These are phyloP conservation scores for Leccinum subgranulosum DNA, from an alignment of 768 basidiomycete species.

Conservation along the genomic window DNA sequence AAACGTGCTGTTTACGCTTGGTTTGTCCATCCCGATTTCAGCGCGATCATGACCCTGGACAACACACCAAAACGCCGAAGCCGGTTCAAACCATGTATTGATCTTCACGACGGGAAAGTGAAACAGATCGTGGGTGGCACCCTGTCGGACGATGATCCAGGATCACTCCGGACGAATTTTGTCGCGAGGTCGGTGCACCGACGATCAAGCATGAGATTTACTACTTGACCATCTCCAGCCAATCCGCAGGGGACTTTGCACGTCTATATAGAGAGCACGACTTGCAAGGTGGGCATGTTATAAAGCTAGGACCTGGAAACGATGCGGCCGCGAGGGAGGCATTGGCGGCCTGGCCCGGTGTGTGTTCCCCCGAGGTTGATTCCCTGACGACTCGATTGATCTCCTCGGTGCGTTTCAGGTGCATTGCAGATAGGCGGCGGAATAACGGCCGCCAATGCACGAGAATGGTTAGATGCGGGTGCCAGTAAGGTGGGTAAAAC, in stretches of 20 bases:
- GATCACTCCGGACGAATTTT: constrained; percentile 80
- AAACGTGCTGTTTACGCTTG: background rate
- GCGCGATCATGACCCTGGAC: background rate
- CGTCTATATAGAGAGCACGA: constrained; percentile 65
- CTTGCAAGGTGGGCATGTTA: constrained; percentile 89
- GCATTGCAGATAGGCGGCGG: constrained; percentile 93
- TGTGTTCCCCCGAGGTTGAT: constrained; percentile 4
- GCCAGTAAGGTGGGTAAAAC: constrained; percentile 73
- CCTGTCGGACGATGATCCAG: constrained; percentile 64
- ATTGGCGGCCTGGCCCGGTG: constrained; percentile 80
- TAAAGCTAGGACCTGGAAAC: constrained; percentile 91
- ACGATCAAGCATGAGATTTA: background rate
- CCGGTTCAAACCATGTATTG: constrained; percentile 91
- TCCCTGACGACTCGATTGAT: constrained; percentile 1
- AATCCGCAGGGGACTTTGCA: constrained; percentile 78
- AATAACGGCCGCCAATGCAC: constrained; percentile 77
- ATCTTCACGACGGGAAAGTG: constrained; percentile 92
- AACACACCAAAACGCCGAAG: constrained; percentile 29
- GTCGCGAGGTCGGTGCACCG: constrained; percentile 63
- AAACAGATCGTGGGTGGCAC: constrained; percentile 99
- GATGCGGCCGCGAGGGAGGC: constrained; percentile 87
- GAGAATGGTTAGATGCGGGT: constrained; percentile 81
- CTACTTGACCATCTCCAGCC: constrained; percentile 41
- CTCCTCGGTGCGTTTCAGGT: constrained; percentile 37
- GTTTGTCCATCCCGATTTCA: background rate